Evolutionary conservation across 2,329 filamentous ascomycete species (phyloP).

Genomic region (Hortaea sp.): DNA sequence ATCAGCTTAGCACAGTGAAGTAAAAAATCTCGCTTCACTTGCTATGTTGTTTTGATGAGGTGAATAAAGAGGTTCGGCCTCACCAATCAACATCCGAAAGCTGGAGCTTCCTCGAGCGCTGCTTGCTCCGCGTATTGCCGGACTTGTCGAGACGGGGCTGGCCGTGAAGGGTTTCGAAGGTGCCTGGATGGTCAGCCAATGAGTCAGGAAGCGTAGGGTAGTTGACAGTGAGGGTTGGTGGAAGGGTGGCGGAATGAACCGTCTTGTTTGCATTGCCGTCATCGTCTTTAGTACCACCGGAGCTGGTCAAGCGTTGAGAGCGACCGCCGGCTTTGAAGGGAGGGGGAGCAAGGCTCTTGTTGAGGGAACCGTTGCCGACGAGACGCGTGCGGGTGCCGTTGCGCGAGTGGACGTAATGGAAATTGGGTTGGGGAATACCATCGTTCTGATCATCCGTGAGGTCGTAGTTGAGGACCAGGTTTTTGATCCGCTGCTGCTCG

Average conservation of each 20-base stretch:
- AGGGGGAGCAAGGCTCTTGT: slow-evolving; percentile 26
- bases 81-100: slow-evolving; percentile 98
- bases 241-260: slow-evolving; percentile 3
- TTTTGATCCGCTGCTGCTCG: slow-evolving; percentile 98
- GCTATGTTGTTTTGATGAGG: no score
- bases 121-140: slow-evolving; percentile 57
- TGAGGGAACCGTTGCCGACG: slow-evolving; percentile 25
- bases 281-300: slow-evolving; percentile 1
- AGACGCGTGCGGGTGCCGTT: slow-evolving; percentile 41
- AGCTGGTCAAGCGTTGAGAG: slow-evolving; percentile 20
- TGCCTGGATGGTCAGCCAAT: slow-evolving; percentile 21
- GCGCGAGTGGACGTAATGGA: slow-evolving; percentile 31
- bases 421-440: slow-evolving; percentile 46
- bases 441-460: slow-evolving; percentile 69
- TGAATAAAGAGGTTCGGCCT: slow-evolving; percentile 16
- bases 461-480: slow-evolving; percentile 91
- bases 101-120: slow-evolving; percentile 82
- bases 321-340: slow-evolving; percentile 10
- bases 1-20: no score
- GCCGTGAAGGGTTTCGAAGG: slow-evolving; percentile 29
- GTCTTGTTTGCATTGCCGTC: slow-evolving; percentile 1
- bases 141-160: slow-evolving; percentile 45
- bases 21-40: no score
- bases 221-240: slow-evolving; percentile 1
- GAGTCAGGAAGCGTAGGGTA: not conserved